Percentiles rank a stretch among this genome's conserved stretches.
Conservation (phyloP, 2,329 filamentous ascomycete species). For the Venturia effusa region DNA sequence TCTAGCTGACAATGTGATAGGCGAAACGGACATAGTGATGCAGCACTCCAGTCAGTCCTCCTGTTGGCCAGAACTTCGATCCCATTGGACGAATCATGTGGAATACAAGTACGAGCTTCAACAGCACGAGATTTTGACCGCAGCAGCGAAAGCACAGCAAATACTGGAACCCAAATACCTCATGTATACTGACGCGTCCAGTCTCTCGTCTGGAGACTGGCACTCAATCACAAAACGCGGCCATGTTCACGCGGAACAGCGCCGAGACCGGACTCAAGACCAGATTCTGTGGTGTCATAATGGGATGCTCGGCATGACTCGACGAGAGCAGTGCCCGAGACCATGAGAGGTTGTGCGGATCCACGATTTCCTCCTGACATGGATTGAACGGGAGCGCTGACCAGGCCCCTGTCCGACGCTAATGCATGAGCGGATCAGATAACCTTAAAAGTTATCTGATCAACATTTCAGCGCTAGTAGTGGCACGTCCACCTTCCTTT, state of each 20-base stretch:
- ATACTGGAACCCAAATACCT: not conserved
- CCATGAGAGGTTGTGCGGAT: not conserved
- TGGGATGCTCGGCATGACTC: not conserved
- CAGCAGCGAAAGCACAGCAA: not conserved
- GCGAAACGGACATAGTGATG: constrained; percentile 19
- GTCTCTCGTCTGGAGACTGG: not conserved
- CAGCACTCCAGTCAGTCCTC: constrained; percentile 18
- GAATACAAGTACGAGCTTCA: too few species aligned
- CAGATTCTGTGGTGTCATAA: not conserved
- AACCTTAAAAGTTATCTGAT: not conserved
- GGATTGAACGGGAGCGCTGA: not conserved
- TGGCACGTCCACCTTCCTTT: not conserved
- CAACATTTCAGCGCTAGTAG: not conserved
- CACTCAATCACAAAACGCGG: not conserved
- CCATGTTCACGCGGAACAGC: not conserved
- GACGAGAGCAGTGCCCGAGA: not conserved
- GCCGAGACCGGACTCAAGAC: not conserved
- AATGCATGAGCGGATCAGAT: constrained; percentile 1
- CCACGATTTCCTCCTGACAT: not conserved
- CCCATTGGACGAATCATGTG: not conserved
- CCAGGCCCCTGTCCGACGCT: not conserved
- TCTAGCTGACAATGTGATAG: not conserved
- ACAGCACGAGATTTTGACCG: too few species aligned
- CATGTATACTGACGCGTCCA: not conserved
- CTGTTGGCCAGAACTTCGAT: constrained; percentile 21